Evolutionary conservation across 2,329 filamentous ascomycete genomes (phyloP).

Genomic region (Coleophoma crateriformis): DNA sequence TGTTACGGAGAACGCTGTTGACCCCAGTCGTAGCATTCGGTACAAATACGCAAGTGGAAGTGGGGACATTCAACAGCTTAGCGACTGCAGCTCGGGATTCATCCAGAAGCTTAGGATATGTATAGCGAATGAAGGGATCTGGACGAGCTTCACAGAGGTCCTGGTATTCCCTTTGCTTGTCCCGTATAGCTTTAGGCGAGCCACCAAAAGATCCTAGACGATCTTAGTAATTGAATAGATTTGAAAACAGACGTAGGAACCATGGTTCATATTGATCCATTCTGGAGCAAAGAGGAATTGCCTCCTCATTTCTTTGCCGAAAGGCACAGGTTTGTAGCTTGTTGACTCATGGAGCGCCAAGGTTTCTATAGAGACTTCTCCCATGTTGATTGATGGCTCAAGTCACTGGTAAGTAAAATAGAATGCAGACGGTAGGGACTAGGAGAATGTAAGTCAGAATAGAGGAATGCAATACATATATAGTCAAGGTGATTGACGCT

Average conservation of each 20-base stretch:
- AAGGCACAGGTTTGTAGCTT: slow-evolving; percentile 19
- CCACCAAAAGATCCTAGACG: slow-evolving; percentile 69
- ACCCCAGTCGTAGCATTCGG: slow-evolving; percentile 74
- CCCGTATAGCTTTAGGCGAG: slow-evolving; percentile 57
- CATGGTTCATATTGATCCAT: slow-evolving; percentile 30
- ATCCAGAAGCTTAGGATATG: slow-evolving; percentile 57
- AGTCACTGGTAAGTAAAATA: too few relatives aligned
- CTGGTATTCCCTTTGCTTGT: slow-evolving; percentile 58
- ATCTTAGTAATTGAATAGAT: neutral
- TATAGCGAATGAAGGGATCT: slow-evolving; percentile 71
- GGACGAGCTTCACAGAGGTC: slow-evolving; percentile 61
- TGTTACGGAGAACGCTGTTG: slow-evolving; percentile 74
- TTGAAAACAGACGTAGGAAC: slow-evolving; percentile 11
- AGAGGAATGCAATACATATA: neutral
- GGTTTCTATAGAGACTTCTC: neutral
- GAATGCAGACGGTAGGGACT: too few relatives aligned
- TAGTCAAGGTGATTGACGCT: neutral
- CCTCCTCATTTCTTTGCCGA: slow-evolving; percentile 27
- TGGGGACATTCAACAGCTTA: slow-evolving; percentile 57
- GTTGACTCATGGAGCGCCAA: slow-evolving; percentile 10
- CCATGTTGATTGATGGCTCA: neutral
- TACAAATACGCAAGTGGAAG: slow-evolving; percentile 68
- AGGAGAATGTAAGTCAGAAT: neutral
- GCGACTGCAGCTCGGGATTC: slow-evolving; percentile 60
- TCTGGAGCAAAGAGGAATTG: slow-evolving; percentile 26